Base-by-base conservation (phyloP, 768 basidiomycete genomes). In the Cyathus striatus region DNA sequence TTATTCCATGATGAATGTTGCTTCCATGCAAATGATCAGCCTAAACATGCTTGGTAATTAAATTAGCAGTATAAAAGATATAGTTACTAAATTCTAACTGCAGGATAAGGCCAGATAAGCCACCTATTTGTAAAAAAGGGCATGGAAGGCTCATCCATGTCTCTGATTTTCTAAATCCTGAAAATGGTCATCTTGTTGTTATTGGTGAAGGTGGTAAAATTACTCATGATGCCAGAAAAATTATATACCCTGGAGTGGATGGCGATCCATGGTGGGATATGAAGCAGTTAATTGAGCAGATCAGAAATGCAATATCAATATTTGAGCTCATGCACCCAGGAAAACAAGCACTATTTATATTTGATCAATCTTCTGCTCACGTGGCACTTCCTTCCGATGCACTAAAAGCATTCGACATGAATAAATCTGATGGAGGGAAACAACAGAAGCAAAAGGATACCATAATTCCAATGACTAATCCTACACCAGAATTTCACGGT, bases 291-390 rank as follows among this genome's bases (percentile, higher is more conserved):
- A 32, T 67, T 20, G 46, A 35, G 4, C 69, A 73, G 40, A 49
- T 67, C 23, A 49, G 51, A 17, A 37, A 56, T 18, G 61, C 63
- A 16, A 63, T 73, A 17, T 2, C 44, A 0, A 57, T 71, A 10
- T 68, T 70, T 51, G 63, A 72, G 27, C 41, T 43, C n/a, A 53
- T 55, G 5, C 59, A 66, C 51, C 65, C 67, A 2, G 50, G 54
- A 5, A 54, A 53, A 3, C 47, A 55, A 6, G 53, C 51, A 0
- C 44, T 70, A 0, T 70, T 72, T 27, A 51, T 72, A 21, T 72
- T 67, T 49, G 64, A 73, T 52, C 63, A 70, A 38, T 69, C 69
- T 7, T 69, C 70, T 2, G 67, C 66, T 21, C 69, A 73, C 51
- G 64, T 51, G 1, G 59, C 62, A 3, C 53, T 69, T 10, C 50